These are phyloP conservation scores for Rhododendron molle DNA, from an alignment of 148 eudicot species.

Conservation along the genomic window DNA sequence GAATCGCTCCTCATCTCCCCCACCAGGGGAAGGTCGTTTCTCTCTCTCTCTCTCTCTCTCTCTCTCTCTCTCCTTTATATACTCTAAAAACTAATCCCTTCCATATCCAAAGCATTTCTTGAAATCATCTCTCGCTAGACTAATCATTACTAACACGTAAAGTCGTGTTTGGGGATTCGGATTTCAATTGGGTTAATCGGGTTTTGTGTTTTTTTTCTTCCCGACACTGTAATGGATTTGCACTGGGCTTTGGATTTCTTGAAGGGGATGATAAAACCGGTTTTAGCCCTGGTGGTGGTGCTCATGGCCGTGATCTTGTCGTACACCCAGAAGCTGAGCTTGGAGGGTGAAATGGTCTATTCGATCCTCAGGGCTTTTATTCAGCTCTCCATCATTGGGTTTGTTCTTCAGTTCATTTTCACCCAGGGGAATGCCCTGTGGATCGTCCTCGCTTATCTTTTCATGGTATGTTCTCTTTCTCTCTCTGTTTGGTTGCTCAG, in stretches of 20 bases:
- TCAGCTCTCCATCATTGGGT: constrained; percentile 79
- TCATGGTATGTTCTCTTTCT: constrained; percentile 53
- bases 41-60: neutral
- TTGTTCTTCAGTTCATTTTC: constrained; percentile 90
- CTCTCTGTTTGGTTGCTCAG: neutral
- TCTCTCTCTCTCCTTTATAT: neutral
- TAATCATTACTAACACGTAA: neutral
- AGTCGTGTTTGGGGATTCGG: neutral
- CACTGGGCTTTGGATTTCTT: constrained; percentile 53
- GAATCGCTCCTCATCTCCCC: neutral
- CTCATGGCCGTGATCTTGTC: constrained; percentile 58
- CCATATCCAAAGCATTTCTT: neutral
- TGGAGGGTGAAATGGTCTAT: constrained; percentile 67
- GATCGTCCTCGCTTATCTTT: constrained; percentile 87
- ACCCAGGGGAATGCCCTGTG: constrained; percentile 45
- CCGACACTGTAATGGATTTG: constrained; percentile 48
- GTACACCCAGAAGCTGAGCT: constrained; percentile 49
- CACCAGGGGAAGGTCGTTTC: constrained; percentile 24
- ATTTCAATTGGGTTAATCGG: neutral
- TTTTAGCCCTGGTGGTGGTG: constrained; percentile 65
- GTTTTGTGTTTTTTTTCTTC: neutral
- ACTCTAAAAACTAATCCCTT: neutral
- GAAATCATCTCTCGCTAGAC: neutral
- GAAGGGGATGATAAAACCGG: constrained; percentile 78
- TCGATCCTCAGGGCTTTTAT: constrained; percentile 67